Percentiles rank a stretch among this genome's conserved stretches.
Conservation (phyloP, 495 filamentous ascomycete genomes). For the Rhypophila decipiens region DNA sequence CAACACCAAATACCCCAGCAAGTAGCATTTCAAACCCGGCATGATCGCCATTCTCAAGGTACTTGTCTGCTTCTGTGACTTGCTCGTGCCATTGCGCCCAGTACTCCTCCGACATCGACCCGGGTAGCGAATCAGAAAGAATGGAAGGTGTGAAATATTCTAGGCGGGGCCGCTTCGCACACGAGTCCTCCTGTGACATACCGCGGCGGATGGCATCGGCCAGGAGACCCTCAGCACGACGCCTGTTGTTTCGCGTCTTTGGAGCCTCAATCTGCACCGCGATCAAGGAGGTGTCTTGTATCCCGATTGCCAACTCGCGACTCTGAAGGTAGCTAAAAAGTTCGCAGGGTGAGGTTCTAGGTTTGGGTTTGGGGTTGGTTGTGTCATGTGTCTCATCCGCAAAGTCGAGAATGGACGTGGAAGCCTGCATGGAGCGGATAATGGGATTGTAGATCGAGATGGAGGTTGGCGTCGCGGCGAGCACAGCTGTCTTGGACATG, state of each 20-base stretch:
- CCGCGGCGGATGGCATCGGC: constrained; percentile 67
- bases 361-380: too few relatives aligned
- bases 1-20: constrained; percentile 35
- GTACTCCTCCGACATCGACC: constrained; percentile 29
- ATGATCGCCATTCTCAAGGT: constrained; percentile 36
- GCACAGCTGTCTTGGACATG: constrained; percentile 43
- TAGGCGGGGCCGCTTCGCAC: constrained; percentile 4
- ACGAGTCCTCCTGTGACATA: constrained; percentile 19
- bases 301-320: constrained; percentile 54
- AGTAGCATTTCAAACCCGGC: constrained; percentile 49
- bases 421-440: constrained; percentile 58
- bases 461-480: constrained; percentile 34
- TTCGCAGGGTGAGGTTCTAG: too few relatives aligned
- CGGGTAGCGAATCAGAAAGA: constrained; percentile 33
- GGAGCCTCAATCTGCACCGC: constrained; percentile 60
- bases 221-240: constrained; percentile 58
- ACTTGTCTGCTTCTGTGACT: constrained; percentile 39
- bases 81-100: constrained; percentile 28
- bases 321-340: constrained; percentile 59
- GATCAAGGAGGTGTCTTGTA: constrained; percentile 49
- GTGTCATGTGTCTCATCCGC: constrained; percentile 8
- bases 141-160: constrained; percentile 18
- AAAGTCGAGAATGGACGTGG: constrained; percentile 36
- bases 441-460: constrained; percentile 58
- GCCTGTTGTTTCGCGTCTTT: constrained; percentile 50